Evolutionary conservation across 192 early-diverging fungal species (phyloP).

Genomic region (Entomortierella beljakovae): DNA sequence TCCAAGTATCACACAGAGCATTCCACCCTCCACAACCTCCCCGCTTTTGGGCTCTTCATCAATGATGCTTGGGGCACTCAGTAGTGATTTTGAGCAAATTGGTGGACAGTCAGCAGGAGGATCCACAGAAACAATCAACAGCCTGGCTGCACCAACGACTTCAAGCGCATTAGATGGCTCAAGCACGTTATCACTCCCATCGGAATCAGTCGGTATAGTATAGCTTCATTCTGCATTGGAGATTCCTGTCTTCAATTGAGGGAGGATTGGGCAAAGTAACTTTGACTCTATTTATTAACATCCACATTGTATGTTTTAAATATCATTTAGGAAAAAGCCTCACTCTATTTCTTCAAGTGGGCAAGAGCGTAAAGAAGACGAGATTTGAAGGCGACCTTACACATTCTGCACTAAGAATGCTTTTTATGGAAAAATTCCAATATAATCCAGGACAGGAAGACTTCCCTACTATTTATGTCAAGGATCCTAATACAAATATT

Average conservation of each 20-base stretch:
- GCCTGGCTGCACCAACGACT: background rate
- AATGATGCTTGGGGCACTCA: background rate
- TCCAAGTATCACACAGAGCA: background rate
- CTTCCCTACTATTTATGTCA: conserved; percentile 77
- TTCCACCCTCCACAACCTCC: conserved; percentile 1
- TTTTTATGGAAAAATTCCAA: conserved; percentile 81
- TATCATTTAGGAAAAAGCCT: conserved; percentile 14
- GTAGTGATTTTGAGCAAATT: background rate
- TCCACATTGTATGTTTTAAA: background rate
- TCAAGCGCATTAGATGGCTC: conserved; percentile 1
- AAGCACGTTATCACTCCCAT: conserved; percentile 4
- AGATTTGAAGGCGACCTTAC: conserved; percentile 65
- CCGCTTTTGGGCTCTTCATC: conserved; percentile 17
- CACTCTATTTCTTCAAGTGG: conserved; percentile 72
- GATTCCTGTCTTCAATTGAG: background rate
- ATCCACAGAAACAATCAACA: conserved; percentile 1
- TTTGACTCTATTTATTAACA: background rate
- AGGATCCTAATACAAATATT: conserved; percentile 62
- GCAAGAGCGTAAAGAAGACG: conserved; percentile 70
- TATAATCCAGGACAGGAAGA: conserved; percentile 70
- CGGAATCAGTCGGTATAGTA: background rate
- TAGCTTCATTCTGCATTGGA: background rate
- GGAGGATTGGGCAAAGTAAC: background rate
- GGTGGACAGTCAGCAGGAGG: background rate
- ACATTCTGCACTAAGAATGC: conserved; percentile 67